phyloP scores from a whole-genome alignment of 768 basidiomycete genomes.

The Tulasnella sp. region DNA sequence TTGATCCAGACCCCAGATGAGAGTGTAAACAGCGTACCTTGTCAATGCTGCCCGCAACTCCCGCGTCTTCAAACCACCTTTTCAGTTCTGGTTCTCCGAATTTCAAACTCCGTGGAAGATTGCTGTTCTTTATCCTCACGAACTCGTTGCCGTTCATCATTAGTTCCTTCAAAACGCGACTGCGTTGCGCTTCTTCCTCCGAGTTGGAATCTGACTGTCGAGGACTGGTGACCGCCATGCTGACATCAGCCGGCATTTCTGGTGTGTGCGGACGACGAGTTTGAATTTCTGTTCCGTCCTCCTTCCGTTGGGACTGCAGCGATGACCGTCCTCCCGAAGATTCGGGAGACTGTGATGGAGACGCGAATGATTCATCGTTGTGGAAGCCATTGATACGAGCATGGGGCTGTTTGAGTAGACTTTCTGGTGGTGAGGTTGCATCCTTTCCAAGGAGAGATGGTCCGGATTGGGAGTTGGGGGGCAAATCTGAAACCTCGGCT shows the following conservation, averaged over 20 bases:
- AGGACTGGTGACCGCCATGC: not conserved
- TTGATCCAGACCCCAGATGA: too few species aligned
- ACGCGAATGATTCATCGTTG: not conserved
- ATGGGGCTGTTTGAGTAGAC: not conserved
- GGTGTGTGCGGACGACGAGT: not conserved
- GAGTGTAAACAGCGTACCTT: slow-evolving; percentile 49
- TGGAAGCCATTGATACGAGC: not conserved
- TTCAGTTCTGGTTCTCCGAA: slow-evolving; percentile 10
- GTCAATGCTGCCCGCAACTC: slow-evolving; percentile 44
- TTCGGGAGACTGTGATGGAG: not conserved
- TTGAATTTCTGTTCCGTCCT: slow-evolving; percentile 20
- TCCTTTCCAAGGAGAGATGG: not conserved
- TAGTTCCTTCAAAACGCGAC: slow-evolving; percentile 46
- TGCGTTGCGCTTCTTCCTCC: not conserved
- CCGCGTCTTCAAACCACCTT: not conserved
- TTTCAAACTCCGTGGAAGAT: slow-evolving; percentile 40
- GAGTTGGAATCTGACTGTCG: not conserved
- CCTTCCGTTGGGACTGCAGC: not conserved
- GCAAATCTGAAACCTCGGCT: not conserved
- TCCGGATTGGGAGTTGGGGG: not conserved
- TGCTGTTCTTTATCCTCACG: slow-evolving; percentile 51
- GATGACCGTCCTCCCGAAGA: not conserved
- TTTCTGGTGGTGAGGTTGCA: not conserved
- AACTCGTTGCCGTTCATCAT: slow-evolving; percentile 63
- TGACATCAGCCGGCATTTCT: not conserved